These are phyloP conservation scores for Trypanosoma platydactyli DNA, from an alignment of 208 protist species.

Conservation along the genomic window DNA sequence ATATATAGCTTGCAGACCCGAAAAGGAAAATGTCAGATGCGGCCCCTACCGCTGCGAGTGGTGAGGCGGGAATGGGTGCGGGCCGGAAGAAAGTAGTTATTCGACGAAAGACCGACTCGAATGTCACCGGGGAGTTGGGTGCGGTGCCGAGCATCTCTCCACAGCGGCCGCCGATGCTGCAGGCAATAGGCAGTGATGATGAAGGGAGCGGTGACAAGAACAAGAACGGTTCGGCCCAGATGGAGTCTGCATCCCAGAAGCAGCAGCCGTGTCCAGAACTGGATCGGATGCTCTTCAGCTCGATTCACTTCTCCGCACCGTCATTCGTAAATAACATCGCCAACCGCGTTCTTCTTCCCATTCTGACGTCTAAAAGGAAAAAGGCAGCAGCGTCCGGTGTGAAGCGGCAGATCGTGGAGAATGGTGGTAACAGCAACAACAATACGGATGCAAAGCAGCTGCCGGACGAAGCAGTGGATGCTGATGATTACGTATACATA, in stretches of 20 bases:
- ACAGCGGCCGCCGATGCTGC: background rate
- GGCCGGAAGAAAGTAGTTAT: constrained; percentile 6
- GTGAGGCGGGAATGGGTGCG: background rate
- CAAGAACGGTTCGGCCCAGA: background rate
- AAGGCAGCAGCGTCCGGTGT: background rate
- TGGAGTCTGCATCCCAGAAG: background rate
- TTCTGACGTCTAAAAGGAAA: constrained; percentile 23
- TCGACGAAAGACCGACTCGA: constrained; percentile 13
- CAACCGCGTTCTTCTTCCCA: constrained; percentile 53
- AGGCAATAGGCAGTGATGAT: background rate
- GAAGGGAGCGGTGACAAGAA: background rate
- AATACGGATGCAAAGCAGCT: background rate
- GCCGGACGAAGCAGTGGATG: constrained; percentile 4
- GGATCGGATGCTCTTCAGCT: constrained; percentile 62
- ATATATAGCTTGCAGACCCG: background rate
- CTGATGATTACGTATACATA: constrained; percentile 35
- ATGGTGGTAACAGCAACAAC: constrained; percentile 16
- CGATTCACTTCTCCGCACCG: constrained; percentile 64
- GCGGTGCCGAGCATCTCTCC: too few relatives aligned
- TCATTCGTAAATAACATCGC: constrained; percentile 78
- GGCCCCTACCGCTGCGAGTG: background rate
- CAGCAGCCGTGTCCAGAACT: constrained; percentile 20
- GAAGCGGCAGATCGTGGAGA: constrained; percentile 35
- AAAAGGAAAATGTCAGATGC: background rate
- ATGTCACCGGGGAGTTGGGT: background rate